Base-by-base conservation (phyloP, 768 basidiomycete genomes). In the Rhodotorula diobovata region DNA sequence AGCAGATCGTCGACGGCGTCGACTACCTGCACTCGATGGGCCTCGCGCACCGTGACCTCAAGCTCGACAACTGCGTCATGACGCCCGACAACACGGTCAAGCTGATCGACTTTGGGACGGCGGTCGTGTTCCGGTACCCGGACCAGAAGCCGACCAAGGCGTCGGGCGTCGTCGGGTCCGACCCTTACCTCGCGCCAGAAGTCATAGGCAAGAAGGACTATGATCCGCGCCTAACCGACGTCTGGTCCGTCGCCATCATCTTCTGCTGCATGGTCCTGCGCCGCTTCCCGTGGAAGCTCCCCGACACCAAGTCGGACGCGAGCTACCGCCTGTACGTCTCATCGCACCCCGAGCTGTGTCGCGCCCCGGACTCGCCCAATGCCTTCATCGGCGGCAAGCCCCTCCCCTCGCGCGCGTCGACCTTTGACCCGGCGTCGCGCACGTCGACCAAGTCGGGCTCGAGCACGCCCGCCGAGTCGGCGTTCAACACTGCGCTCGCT, bases 51-150 rank as follows among this genome's bases (percentile, higher is more conserved):
- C 91, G 96, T 56, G 96, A 99, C 81, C 87, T 99, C 82, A 99
- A 99, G 81, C 89, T 99, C 70, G 96, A 99, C 83, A 99, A 99
- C 81, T 98, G 96, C 81, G 96, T 99, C 83, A 96, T 99, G 91
- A 95, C 90, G n/a, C 83, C 84, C 7, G 85, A 89, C 78, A 93
- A 97, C 79, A 86, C 96, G 76, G 91, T 99, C 83, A 99, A 99
- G 81, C 86, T 99, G 75, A 99, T 99, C 82, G 96, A 99, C 82
- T 99, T 99, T 82, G 96, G 96, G 63, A 99, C 96, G 11, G 96
- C 96, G n/a, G 93, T 93, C 73, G 94, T 99, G 70, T 99, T 99
- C 83, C 93, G 96, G 76, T 99, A 98, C 79, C 96, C 96, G 1
- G 95, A 93, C 68, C 76, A 93, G 81, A 86, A 86, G 71, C 84